phyloP scores from a whole-genome alignment of 106 monocot species.

The Vanilla planifolia region DNA sequence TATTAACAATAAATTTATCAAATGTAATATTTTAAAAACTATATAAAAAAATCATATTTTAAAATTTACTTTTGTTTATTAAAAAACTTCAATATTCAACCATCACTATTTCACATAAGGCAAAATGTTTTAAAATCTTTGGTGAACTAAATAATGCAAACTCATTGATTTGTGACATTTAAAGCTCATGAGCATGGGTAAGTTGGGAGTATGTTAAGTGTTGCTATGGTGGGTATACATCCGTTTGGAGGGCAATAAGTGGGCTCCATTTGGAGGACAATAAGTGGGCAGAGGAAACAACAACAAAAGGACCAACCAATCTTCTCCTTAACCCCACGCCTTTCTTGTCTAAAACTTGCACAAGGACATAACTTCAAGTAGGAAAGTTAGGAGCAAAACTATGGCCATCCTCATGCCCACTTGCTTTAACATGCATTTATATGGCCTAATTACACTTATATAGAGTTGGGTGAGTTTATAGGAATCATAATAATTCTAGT shows the following conservation, averaged over 20 bases:
- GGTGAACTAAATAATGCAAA: no score
- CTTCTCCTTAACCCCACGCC: neutral
- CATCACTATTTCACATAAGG: neutral
- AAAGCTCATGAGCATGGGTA: no score
- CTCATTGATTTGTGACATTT: no score
- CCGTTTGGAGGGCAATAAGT: neutral
- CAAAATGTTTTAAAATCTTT: neutral
- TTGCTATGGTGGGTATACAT: neutral
- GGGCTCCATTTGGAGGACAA: neutral
- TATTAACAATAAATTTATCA: no score
- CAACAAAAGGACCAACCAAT: constrained; percentile 4
- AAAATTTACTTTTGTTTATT: neutral
- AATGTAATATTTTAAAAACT: neutral
- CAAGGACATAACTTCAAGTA: neutral
- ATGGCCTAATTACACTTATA: neutral
- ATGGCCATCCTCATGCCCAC: neutral
- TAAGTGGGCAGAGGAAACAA: neutral
- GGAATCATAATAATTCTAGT: neutral
- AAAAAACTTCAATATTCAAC: no score
- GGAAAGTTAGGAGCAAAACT: neutral
- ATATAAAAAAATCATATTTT: no score
- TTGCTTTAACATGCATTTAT: neutral
- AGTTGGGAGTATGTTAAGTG: neutral
- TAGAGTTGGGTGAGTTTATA: neutral
- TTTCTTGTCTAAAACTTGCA: neutral